Base-by-base conservation (phyloP, 306 rosid species). In the Trifolium pratense region DNA sequence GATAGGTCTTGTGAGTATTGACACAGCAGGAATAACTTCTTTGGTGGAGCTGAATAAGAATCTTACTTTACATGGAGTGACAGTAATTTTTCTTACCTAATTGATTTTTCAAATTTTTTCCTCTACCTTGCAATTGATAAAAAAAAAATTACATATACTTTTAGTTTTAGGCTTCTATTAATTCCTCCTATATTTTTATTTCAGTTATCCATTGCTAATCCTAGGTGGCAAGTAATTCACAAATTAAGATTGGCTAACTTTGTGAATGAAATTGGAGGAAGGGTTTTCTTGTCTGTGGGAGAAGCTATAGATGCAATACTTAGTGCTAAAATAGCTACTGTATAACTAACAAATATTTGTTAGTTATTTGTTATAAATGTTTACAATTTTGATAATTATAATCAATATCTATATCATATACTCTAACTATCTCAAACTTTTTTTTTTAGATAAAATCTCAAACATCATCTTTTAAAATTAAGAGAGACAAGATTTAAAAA, bases 201-300 rank as follows among this genome's bases (percentile, higher is more conserved):
- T 25, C 86, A 91, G 97, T 65, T 91, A 71, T 87, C 87, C 16
- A 62, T 91, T 17, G 89, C 90, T 51, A 90, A 83, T 59, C 96
- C 96, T 0, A 85, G 86, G 70, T 91, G 96, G 97, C 84, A 85
- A 71, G 89, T 86, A 46, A 89, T 89, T 78, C 91, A 89, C 86
- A 92, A 89, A 75, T 84, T 89, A n/a, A 92, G 70, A 83, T 31
- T 88, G 66, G 82, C 89, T 17, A 83, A 87, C 64, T 88, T 85
- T 81, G 86, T 85, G 53, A 70, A 25, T 14, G 66, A 82, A 75
- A 82, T 88, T 36, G 89, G 81, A 78, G 92, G 89, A 71, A 80
- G 79, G 25, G 80, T 91, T 57, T 88, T 88, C 52, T 61, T 91
- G 60, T 84, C 88, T 5, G 89, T 88, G 45, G 94, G 82, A 58